Evolutionary conservation across 1,284 basidiomycete genomes (phyloP).

Genomic region (Cyathus pygmaeus): DNA sequence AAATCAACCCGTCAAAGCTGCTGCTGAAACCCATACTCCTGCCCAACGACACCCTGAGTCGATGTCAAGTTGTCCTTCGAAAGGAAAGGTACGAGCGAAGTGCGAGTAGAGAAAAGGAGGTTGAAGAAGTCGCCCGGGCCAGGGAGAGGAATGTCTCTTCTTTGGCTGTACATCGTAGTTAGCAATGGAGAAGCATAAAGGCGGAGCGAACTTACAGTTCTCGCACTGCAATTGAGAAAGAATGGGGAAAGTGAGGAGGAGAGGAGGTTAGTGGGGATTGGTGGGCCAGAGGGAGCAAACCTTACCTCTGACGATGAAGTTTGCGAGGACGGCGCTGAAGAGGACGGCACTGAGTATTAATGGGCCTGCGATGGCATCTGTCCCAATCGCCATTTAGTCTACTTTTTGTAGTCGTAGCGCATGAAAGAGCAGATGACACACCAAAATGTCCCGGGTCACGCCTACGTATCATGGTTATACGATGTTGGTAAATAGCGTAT

Average conservation of each 20-base stretch:
- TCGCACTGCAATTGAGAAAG: conserved; percentile 38
- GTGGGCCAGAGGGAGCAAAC: conserved; percentile 6
- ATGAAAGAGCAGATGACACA: conserved; percentile 47
- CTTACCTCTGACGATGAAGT: conserved; percentile 86
- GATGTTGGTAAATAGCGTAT: conserved; percentile 87
- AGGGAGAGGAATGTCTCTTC: conserved; percentile 46
- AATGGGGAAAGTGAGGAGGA: conserved; percentile 2
- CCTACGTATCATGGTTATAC: conserved; percentile 91
- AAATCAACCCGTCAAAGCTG: too few species aligned
- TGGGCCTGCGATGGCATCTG: conserved; percentile 85
- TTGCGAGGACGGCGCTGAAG: conserved; percentile 86
- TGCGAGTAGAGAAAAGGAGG: conserved; percentile 1
- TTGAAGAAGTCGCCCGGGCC: conserved; percentile 33
- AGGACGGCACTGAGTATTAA: conserved; percentile 82
- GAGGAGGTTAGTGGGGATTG: background rate
- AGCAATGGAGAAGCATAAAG: conserved; percentile 6
- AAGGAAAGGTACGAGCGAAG: background rate
- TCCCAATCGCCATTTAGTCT: background rate
- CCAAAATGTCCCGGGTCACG: conserved; percentile 94
- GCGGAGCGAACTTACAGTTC: conserved; percentile 45
- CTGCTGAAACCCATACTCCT: too few species aligned
- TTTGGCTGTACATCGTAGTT: conserved; percentile 18
- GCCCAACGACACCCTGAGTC: too few species aligned
- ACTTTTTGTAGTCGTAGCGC: background rate
- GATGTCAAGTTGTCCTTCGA: too few species aligned